Conservation (phyloP, 78 protist species). For the Dictyostelium intermedium region DNA sequence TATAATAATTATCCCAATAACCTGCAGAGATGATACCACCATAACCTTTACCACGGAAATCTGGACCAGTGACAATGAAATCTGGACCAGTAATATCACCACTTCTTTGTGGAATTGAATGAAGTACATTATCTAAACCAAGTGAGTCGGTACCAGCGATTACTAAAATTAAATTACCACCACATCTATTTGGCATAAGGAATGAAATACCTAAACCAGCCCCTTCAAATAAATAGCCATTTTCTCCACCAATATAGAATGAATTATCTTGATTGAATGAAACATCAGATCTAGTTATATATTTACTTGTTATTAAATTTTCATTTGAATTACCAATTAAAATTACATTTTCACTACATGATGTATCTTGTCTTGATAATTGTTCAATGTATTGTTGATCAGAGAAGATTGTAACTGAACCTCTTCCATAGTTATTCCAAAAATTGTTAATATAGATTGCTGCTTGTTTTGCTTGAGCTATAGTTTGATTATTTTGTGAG, state of each 20-base stretch:
- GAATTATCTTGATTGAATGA: conserved; percentile 6
- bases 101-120: conserved; percentile 29
- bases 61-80: conserved; percentile 30
- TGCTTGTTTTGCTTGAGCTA: background rate
- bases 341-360: conserved; percentile 3
- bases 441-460: conserved; percentile 8
- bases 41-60: conserved; percentile 39
- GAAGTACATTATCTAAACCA: conserved; percentile 39
- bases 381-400: conserved; percentile 9
- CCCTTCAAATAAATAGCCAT: background rate
- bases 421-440: conserved; percentile 50
- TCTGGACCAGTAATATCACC: conserved; percentile 39
- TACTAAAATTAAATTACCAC: conserved; percentile 11
- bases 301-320: conserved; percentile 14
- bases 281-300: background rate
- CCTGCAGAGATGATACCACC: conserved; percentile 52
- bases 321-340: conserved; percentile 32
- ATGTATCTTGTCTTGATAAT: background rate
- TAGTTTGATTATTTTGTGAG: background rate
- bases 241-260: background rate
- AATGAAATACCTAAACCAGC: conserved; percentile 24
- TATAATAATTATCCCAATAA: conserved; percentile 11
- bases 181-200: conserved; percentile 40
- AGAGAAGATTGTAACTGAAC: background rate
- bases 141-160: background rate